Evolutionary conservation across 768 basidiomycete genomes (phyloP), one percentile per base, ranked within the genome.

Genomic region (Phanerodontia chrysosporium): DNA sequence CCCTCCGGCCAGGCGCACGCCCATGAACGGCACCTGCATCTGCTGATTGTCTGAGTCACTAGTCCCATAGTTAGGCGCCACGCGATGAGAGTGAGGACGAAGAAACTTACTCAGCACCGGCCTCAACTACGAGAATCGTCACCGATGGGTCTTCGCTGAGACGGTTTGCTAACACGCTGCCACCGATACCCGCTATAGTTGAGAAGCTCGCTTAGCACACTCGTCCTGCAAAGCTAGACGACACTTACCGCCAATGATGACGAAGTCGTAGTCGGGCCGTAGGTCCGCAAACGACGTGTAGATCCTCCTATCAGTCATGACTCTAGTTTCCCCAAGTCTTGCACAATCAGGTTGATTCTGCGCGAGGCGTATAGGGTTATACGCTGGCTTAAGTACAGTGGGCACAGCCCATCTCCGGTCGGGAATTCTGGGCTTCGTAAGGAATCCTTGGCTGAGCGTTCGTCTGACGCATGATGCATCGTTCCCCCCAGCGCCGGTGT

Each of bases 21-120:
- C 63, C 21, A 64, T 35, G 54, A 58, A 62, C 2, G 67, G 67
- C 14, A 66, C 58, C 25, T 67, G 60, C 21, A 64, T 51, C 1
- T 46, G 62, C 24, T 39, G 30, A 51, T 63, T 61, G 28, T 57
- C 63, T 53, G 22, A 28, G 21, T 59, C 49, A 36, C 63, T 61
- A 25, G 24, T 12, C 10, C 8, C 45, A 46, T 12, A 25, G 4
- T 29, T 25, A 22, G 9, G n/a, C 44, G 45, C 36, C 21, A 14
- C 10, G 25, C 13, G 25, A 12, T 21, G 57, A 9, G 51, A 46
- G 24, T 22, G 6, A 24, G 28, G 21, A 25, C n/a, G n/a, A n/a
- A n/a, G 32, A 27, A 3, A 16, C 32, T 36, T 29, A 63, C 62
- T 32, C 49, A n/a, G 22, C 45, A 13, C 62, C 62, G 6, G 62